These are phyloP conservation scores for Penicillium decumbens DNA, from an alignment of 2,329 filamentous ascomycete species.

Conservation along the genomic window DNA sequence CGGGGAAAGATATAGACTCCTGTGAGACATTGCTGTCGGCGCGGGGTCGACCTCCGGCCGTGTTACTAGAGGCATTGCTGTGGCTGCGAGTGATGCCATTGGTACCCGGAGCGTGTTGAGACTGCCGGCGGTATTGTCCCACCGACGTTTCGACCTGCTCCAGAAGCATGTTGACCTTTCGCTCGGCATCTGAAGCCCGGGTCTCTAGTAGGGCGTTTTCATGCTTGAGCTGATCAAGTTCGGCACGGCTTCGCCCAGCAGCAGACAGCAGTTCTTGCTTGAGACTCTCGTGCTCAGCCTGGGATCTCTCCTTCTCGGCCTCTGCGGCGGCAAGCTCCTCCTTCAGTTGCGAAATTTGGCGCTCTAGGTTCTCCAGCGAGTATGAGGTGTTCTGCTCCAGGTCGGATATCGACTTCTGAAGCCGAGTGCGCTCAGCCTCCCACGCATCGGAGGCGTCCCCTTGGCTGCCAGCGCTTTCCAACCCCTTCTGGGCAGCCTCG, in stretches of 20 bases:
- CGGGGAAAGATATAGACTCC: constrained; percentile 41
- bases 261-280: constrained; percentile 55
- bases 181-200: constrained; percentile 82
- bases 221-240: constrained; percentile 74
- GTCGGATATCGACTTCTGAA: constrained; percentile 64
- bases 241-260: constrained; percentile 55
- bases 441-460: constrained; percentile 56
- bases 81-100: constrained; percentile 49
- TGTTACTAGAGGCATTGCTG: constrained; percentile 52
- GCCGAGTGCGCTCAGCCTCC: constrained; percentile 65
- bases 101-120: constrained; percentile 42
- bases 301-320: constrained; percentile 64
- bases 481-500: constrained; percentile 58
- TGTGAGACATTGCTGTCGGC: constrained; percentile 42
- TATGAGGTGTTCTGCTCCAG: constrained; percentile 65
- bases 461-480: constrained; percentile 37
- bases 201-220: constrained; percentile 79
- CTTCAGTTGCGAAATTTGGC: constrained; percentile 63
- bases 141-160: constrained; percentile 93
- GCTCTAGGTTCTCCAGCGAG: constrained; percentile 65
- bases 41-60: constrained; percentile 37
- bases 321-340: constrained; percentile 63
- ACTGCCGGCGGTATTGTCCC: constrained; percentile 83
- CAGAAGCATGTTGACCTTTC: constrained; percentile 84
- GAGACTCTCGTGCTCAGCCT: constrained; percentile 52